These are phyloP conservation scores for Phytopythium litorale DNA, from an alignment of 352 stramenopile genomes.

Conservation along the genomic window DNA sequence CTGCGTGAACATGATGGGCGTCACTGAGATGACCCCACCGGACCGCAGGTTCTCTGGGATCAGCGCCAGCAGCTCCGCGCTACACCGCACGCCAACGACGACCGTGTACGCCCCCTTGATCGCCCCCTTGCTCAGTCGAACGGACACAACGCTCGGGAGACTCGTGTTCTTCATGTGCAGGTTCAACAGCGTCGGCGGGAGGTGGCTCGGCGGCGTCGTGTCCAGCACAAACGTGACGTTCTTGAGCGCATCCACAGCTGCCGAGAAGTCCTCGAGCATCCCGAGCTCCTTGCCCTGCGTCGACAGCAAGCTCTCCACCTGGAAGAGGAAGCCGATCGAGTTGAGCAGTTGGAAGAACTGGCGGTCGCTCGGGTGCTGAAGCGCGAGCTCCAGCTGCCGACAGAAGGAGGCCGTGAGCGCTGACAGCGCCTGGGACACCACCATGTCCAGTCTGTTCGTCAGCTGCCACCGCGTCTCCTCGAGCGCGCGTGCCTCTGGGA, in stretches of 20 bases:
- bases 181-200: conserved; percentile 69
- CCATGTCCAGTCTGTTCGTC: conserved; percentile 74
- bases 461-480: conserved; percentile 80
- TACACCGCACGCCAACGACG: conserved; percentile 56
- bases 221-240: conserved; percentile 69
- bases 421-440: conserved; percentile 73
- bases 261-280: conserved; percentile 93
- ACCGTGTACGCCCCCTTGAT: conserved; percentile 45
- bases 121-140: conserved; percentile 53
- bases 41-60: conserved; percentile 49
- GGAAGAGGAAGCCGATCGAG: conserved; percentile 75
- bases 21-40: conserved; percentile 49
- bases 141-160: conserved; percentile 70
- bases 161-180: conserved; percentile 73
- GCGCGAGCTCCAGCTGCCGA: conserved; percentile 56
- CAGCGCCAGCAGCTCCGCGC: conserved; percentile 23
- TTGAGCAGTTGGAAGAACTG: conserved; percentile 61
- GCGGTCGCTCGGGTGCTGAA: conserved; percentile 56
- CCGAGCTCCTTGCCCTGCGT: conserved; percentile 94
- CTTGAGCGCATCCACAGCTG: conserved; percentile 72
- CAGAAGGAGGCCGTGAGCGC: conserved; percentile 70
- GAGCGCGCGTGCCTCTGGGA: conserved; percentile 33
- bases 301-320: conserved; percentile 92
- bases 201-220: conserved; percentile 46
- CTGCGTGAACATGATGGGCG: conserved; percentile 67